phyloP scores from a whole-genome alignment of 495 filamentous ascomycete genomes.

The Aspergillus diversus region DNA sequence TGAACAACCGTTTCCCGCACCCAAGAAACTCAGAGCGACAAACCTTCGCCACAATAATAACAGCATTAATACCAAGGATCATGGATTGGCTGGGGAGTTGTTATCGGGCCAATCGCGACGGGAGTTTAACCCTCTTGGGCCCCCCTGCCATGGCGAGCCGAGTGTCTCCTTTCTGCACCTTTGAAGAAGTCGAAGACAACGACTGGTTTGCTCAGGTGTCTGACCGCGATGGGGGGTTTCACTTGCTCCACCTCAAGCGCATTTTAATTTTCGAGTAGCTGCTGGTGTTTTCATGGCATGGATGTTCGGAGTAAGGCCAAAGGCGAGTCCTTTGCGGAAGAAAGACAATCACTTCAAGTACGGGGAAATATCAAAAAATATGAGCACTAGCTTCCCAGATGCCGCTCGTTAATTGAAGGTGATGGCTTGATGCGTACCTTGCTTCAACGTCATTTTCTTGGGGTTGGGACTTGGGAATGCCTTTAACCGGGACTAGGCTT shows the following conservation, averaged over 20 bases:
- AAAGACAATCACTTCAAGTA: too few relatives aligned
- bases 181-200: neutral
- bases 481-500: too few relatives aligned
- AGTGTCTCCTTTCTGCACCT: conserved; percentile 1
- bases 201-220: neutral
- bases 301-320: too few relatives aligned
- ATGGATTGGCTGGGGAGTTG: conserved; percentile 4
- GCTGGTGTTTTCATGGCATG: too few relatives aligned
- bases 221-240: neutral
- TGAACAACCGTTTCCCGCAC: neutral
- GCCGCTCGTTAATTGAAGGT: too few relatives aligned
- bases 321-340: too few relatives aligned
- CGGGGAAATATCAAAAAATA: too few relatives aligned
- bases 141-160: neutral
- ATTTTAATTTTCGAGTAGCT: too few relatives aligned
- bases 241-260: neutral
- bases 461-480: too few relatives aligned
- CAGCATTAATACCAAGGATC: neutral
- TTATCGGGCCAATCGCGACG: conserved; percentile 16
- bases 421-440: too few relatives aligned
- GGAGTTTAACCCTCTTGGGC: neutral
- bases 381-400: too few relatives aligned
- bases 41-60: neutral
- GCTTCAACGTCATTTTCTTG: too few relatives aligned
- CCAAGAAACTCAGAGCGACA: neutral